These are phyloP conservation scores for Fusarium cicatricum DNA, from an alignment of 2,329 filamentous ascomycete species.

Conservation along the genomic window DNA sequence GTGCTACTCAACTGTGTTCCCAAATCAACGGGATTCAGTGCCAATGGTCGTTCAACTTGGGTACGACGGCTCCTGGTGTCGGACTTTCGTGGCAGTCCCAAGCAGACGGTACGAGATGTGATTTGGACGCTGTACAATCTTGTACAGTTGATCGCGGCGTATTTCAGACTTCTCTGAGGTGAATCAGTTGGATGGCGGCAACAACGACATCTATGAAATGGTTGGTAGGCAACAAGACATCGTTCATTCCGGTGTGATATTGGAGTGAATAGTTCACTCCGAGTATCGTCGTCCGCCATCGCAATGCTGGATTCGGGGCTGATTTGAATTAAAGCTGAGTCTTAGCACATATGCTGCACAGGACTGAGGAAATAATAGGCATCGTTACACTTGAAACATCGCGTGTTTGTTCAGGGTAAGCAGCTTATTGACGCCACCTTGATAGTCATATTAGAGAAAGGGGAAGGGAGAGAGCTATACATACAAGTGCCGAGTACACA, in stretches of 20 bases:
- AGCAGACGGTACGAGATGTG: background rate
- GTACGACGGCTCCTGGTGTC: background rate
- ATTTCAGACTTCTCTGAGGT: no score
- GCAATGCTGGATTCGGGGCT: no score
- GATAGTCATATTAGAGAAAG: background rate
- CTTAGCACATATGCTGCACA: background rate
- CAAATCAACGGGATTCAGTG: background rate
- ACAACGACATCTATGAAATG: no score
- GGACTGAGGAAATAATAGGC: background rate
- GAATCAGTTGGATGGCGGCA: no score
- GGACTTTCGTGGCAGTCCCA: background rate
- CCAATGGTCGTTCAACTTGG: background rate
- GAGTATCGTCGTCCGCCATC: no score
- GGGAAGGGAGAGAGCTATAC: no score
- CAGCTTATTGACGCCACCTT: background rate
- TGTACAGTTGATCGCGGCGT: no score
- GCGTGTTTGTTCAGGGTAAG: background rate
- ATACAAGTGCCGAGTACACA: no score
- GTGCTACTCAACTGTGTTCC: conserved; percentile 14
- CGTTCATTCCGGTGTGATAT: no score
- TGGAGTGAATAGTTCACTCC: no score
- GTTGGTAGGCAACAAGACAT: no score
- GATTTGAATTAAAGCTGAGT: no score
- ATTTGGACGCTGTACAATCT: background rate
- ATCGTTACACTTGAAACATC: background rate